Base-by-base conservation (phyloP, 2,329 filamentous ascomycete species). In the Stromatinia cepivora region DNA sequence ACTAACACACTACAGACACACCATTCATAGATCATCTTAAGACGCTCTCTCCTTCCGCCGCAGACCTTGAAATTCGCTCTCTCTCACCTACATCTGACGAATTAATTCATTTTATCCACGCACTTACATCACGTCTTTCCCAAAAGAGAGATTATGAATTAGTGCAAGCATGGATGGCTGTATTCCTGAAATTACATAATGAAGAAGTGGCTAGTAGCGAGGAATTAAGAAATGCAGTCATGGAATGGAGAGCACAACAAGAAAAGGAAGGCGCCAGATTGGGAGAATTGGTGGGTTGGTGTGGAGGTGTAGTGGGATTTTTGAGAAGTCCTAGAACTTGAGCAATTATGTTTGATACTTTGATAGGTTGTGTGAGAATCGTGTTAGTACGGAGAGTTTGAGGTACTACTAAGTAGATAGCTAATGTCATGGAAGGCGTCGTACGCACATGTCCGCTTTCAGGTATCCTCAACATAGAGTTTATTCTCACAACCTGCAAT, bases 91-190 rank as follows among this genome's bases (percentile, higher is more conserved):
- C 77, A 3, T 61, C 65, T 6, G 22, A 67, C 20, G 95, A 98
- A 79, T 82, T 97, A 25, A 82, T 90, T 0, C 84, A 88, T 66
- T 99, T 99, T 77, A 89, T 98, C 65, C 80, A 83, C n/a, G 93
- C 93, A 1, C 81, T 99, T 69, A 96, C 92, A 0, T 84, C 82
- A 67, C 85, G 91, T 17, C 82, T 98, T 66, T 81, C 83, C 56
- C 83, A 87, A 64, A 88, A 90, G 72, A 87, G 87, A 61, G 95
- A 98, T 79, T 99, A 97, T 79, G 95, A 99, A 81, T 85, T 99
- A 52, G 91, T 93, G 22, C 94, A 98, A 80, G 93, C 93, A 0
- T 99, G 95, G 94, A 98, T 99, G 93, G 90, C 91, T 2, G 94
- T 98, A 1, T 97, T 98, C 77, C 79, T 99, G 70, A 87, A 90